These are phyloP conservation scores for Stylosanthes scabra DNA, from an alignment of 331 rosid genomes.

Conservation along the genomic window DNA sequence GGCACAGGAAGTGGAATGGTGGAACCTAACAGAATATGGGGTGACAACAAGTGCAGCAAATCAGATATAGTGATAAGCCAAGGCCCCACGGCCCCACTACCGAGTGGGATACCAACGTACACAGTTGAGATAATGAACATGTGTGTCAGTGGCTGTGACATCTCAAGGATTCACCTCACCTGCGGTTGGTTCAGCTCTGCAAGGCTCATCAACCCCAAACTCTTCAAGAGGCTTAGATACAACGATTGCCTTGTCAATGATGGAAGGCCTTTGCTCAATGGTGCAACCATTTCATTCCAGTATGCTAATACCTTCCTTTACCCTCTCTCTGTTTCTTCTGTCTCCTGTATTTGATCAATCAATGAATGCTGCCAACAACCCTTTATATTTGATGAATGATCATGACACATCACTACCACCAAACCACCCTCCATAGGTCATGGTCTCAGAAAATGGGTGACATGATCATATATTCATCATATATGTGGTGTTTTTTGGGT, in stretches of 20 bases:
- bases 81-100: slow-evolving; percentile 81
- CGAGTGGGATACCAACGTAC: slow-evolving; percentile 87
- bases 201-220: slow-evolving; percentile 77
- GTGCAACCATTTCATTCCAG: slow-evolving; percentile 69
- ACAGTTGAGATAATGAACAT: slow-evolving; percentile 80
- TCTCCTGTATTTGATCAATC: slow-evolving; percentile 47
- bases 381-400: too few relatives aligned
- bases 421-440: neutral
- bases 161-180: slow-evolving; percentile 66
- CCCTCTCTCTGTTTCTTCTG: slow-evolving; percentile 71
- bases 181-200: slow-evolving; percentile 99
- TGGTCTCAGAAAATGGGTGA: neutral
- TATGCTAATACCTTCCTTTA: slow-evolving; percentile 83
- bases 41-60: slow-evolving; percentile 71
- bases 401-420: too few relatives aligned
- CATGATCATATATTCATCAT: too few relatives aligned
- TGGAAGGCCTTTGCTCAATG: slow-evolving; percentile 68
- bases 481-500: neutral
- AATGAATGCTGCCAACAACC: too few relatives aligned
- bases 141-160: slow-evolving; percentile 76
- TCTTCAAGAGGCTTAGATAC: slow-evolving; percentile 84
- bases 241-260: slow-evolving; percentile 89
- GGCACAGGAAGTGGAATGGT: slow-evolving; percentile 30
- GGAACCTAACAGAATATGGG: slow-evolving; percentile 80
- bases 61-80: slow-evolving; percentile 74